phyloP scores from a whole-genome alignment of 2,329 filamentous ascomycete species.

The Aspergillus fumigatus region DNA sequence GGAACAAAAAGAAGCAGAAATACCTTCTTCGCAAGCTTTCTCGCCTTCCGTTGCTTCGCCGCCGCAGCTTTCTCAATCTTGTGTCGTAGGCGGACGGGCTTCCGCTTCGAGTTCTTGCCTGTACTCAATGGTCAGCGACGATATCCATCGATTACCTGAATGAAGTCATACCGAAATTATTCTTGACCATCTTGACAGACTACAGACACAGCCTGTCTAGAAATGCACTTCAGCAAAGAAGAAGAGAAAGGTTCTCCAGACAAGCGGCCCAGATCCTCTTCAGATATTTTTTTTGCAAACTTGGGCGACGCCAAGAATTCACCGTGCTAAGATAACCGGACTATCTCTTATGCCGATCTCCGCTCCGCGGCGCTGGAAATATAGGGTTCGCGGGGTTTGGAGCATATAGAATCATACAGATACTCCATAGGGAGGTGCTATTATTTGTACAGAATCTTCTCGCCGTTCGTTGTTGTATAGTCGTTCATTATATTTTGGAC shows the following conservation, averaged over 20 bases:
- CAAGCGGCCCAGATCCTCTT: constrained; percentile 16
- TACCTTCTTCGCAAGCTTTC: constrained; percentile 82
- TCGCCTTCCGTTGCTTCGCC: constrained; percentile 84
- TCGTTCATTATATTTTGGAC: too few relatives aligned
- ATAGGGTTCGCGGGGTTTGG: background rate
- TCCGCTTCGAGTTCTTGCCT: constrained; percentile 96
- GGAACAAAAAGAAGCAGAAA: constrained; percentile 1
- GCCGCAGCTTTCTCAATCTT: constrained; percentile 92
- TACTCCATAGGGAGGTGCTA: too few relatives aligned
- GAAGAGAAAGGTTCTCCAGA: constrained; percentile 10
- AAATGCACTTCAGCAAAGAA: constrained; percentile 9
- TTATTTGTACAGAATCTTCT: too few relatives aligned
- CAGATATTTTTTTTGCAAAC: constrained; percentile 22
- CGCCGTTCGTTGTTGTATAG: too few relatives aligned
- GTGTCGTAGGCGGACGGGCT: constrained; percentile 80
- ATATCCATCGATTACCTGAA: background rate
- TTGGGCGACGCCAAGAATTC: constrained; percentile 30
- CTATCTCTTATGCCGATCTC: constrained; percentile 30
- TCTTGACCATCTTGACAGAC: constrained; percentile 36
- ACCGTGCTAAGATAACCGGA: constrained; percentile 34
- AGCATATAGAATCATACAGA: too few relatives aligned
- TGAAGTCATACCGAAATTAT: constrained; percentile 26
- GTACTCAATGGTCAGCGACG: constrained; percentile 5
- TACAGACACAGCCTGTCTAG: constrained; percentile 2
- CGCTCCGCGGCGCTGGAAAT: constrained; percentile 10